Conservation (phyloP, 331 rosid genomes). For the Malus hybrid region DNA sequence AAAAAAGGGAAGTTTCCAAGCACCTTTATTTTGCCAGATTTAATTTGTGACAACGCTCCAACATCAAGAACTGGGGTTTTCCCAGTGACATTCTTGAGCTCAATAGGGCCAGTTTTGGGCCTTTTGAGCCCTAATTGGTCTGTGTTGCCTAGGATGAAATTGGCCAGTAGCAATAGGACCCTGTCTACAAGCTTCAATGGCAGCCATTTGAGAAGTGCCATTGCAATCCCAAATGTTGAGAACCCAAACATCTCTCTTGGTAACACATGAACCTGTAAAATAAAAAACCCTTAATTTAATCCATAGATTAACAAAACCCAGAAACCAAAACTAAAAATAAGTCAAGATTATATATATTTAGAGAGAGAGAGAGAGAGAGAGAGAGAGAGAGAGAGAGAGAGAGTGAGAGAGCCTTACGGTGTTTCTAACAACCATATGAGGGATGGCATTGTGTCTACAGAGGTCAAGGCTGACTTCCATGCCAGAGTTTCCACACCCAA, state of each 20-base stretch:
- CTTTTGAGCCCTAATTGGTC: conserved; percentile 67
- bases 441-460: conserved; percentile 61
- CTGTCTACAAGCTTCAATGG: conserved; percentile 68
- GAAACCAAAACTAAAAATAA: neutral
- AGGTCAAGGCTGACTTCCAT: conserved; percentile 99
- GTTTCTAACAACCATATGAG: conserved; percentile 81
- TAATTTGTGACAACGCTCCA: conserved; percentile 69
- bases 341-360: neutral
- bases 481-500: conserved; percentile 97
- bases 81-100: conserved; percentile 78
- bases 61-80: conserved; percentile 92
- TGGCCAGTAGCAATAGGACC: conserved; percentile 43
- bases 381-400: too few species aligned
- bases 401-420: conserved; percentile 40
- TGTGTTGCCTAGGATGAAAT: conserved; percentile 55
- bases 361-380: neutral
- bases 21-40: conserved; percentile 82
- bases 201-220: conserved; percentile 61
- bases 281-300: neutral
- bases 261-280: conserved; percentile 71
- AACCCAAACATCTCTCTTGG: conserved; percentile 86
- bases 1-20: neutral
- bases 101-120: conserved; percentile 88
- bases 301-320: neutral
- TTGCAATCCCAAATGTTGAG: conserved; percentile 78